These are phyloP conservation scores for Plicaturopsis crispa DNA, from an alignment of 768 basidiomycete species.

Conservation along the genomic window DNA sequence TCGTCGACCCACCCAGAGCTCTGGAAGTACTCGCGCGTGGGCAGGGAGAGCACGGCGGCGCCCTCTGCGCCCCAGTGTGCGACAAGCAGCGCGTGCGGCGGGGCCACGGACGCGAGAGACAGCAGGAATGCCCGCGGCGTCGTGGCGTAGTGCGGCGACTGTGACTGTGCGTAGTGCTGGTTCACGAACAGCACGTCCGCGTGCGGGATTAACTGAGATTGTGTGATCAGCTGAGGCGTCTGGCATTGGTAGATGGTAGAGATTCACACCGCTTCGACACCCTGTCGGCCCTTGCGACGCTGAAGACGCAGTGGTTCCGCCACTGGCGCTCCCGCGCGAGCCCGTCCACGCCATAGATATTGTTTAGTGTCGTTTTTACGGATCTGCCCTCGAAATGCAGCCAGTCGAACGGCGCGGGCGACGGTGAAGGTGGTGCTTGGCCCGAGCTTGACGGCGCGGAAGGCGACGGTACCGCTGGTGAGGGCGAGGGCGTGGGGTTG, in stretches of 20 bases:
- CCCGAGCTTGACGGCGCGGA: conserved; percentile 21
- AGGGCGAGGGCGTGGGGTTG: conserved; percentile 20
- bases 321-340: conserved; percentile 79
- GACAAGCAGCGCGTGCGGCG: conserved; percentile 73
- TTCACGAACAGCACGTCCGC: conserved; percentile 80
- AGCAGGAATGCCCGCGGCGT: conserved; percentile 74
- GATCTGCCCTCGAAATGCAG: conserved; percentile 79
- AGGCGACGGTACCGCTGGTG: conserved; percentile 10
- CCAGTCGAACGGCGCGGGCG: conserved; percentile 81
- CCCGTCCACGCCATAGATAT: conserved; percentile 73
- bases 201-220: conserved; percentile 64
- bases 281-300: conserved; percentile 67
- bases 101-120: conserved; percentile 57
- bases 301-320: conserved; percentile 77
- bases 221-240: background rate
- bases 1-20: conserved; percentile 75
- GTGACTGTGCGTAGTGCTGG: conserved; percentile 60
- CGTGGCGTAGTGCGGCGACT: conserved; percentile 48
- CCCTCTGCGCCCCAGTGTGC: conserved; percentile 78
- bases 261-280: conserved; percentile 66
- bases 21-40: conserved; percentile 82
- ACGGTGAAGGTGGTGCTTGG: conserved; percentile 33
- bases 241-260: conserved; percentile 1
- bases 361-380: conserved; percentile 71
- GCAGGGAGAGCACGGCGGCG: conserved; percentile 72